phyloP scores from a whole-genome alignment of 768 basidiomycete species.

The Coprinopsis strossmayeri region DNA sequence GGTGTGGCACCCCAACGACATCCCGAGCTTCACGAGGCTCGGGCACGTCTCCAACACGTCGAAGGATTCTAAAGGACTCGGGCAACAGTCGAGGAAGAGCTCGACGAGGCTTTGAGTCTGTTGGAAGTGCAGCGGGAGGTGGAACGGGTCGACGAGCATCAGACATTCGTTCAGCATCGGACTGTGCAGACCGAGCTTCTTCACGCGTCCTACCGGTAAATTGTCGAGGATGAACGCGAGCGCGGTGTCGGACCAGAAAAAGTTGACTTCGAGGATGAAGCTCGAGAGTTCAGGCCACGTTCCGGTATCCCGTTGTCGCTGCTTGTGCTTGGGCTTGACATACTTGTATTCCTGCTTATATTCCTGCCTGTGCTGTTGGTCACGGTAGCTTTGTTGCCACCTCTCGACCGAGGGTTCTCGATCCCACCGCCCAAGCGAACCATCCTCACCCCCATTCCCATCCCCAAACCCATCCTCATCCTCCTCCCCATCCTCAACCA shows the following conservation, averaged over 20 bases:
- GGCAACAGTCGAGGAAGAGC: background rate
- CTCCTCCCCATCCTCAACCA: no score
- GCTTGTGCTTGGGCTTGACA: no score
- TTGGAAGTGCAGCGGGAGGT: background rate
- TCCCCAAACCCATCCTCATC: no score
- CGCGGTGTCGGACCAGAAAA: background rate
- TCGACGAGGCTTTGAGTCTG: background rate
- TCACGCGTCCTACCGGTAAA: background rate
- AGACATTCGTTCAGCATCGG: background rate
- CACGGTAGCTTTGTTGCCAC: no score
- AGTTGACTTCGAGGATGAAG: background rate
- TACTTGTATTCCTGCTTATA: no score
- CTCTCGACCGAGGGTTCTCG: no score
- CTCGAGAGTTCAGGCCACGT: background rate
- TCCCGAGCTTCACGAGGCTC: background rate
- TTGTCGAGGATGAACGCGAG: background rate
- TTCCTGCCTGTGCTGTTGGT: no score
- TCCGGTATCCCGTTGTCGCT: no score
- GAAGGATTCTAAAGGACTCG: background rate
- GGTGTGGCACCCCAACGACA: background rate
- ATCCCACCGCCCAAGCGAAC: no score
- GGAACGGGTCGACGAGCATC: background rate
- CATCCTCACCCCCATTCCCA: no score
- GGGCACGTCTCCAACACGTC: background rate
- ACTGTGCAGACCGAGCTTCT: background rate